Conservation (phyloP, 164 flowering plant genomes). For the Annona squamosa region DNA sequence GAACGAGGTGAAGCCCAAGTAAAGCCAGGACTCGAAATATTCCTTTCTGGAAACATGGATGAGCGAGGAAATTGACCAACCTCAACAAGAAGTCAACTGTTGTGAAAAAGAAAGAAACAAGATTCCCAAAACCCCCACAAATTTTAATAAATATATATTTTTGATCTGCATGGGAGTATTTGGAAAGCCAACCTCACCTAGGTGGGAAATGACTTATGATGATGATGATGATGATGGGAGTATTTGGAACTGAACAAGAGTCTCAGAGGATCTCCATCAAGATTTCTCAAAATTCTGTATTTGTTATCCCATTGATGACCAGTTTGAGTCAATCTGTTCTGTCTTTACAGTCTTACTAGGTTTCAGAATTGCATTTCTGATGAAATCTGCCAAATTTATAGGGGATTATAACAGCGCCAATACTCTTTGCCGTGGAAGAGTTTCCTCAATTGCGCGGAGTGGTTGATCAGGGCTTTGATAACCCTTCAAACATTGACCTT, state of each 20-base stretch:
- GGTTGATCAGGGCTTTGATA: conserved; percentile 62
- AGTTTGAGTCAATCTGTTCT: neutral
- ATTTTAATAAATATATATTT: too few species aligned
- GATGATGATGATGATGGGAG: neutral
- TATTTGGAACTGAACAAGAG: neutral
- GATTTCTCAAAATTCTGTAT: too few species aligned
- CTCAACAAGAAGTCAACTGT: too few species aligned
- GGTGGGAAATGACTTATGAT: neutral
- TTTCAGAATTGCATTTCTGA: neutral
- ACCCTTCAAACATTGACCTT: conserved; percentile 60
- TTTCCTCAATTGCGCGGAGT: conserved; percentile 71
- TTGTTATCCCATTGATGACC: neutral
- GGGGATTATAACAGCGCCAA: conserved; percentile 67
- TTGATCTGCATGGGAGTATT: too few species aligned
- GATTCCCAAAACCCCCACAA: too few species aligned
- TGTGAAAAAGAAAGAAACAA: too few species aligned
- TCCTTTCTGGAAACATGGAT: too few species aligned
- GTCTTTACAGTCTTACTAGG: neutral
- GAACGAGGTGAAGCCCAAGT: too few species aligned
- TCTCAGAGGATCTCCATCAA: neutral
- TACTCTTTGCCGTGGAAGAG: conserved; percentile 90
- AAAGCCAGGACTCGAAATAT: too few species aligned
- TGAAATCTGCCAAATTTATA: conserved; percentile 7
- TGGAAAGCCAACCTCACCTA: too few species aligned
- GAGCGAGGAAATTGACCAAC: too few species aligned